phyloP scores from a whole-genome alignment of 352 stramenopile genomes.

The Pythium rishiriense region DNA sequence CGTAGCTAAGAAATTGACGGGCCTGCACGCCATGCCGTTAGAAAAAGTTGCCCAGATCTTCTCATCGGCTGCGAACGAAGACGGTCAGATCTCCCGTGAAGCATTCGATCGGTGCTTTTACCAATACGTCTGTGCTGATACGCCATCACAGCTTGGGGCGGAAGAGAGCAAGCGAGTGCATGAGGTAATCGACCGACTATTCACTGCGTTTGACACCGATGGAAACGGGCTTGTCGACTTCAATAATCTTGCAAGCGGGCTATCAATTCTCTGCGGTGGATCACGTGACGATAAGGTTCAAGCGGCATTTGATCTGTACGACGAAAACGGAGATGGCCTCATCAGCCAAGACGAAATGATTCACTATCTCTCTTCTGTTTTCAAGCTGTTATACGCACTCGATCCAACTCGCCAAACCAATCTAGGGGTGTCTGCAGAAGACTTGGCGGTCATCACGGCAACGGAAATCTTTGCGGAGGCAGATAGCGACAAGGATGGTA shows the following conservation, averaged over 20 bases:
- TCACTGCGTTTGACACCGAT: conserved; percentile 78
- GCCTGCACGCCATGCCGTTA: conserved; percentile 58
- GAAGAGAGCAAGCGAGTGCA: conserved; percentile 61
- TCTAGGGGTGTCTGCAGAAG: conserved; percentile 54
- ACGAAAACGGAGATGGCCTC: conserved; percentile 79
- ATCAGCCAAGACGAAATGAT: conserved; percentile 87
- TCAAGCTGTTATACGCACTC: conserved; percentile 75
- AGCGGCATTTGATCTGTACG: conserved; percentile 84
- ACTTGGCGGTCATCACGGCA: conserved; percentile 66
- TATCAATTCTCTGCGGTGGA: conserved; percentile 70
- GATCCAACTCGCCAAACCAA: conserved; percentile 63
- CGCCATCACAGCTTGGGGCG: conserved; percentile 35
- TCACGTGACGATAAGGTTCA: conserved; percentile 66
- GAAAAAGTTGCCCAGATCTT: conserved; percentile 68
- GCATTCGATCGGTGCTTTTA: conserved; percentile 81
- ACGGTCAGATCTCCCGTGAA: conserved; percentile 59
- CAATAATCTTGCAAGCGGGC: conserved; percentile 70
- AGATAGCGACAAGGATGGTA: conserved; percentile 83
- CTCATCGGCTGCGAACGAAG: conserved; percentile 40
- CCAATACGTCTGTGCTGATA: conserved; percentile 51
- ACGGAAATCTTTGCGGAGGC: conserved; percentile 86
- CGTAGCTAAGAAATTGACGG: conserved; percentile 70
- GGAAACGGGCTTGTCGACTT: conserved; percentile 72
- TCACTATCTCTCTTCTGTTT: conserved; percentile 84
- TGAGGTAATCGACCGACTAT: conserved; percentile 73